Evolutionary conservation across 139 green algal species (phyloP).

Genomic region (Chlorokybus atmophyticus): DNA sequence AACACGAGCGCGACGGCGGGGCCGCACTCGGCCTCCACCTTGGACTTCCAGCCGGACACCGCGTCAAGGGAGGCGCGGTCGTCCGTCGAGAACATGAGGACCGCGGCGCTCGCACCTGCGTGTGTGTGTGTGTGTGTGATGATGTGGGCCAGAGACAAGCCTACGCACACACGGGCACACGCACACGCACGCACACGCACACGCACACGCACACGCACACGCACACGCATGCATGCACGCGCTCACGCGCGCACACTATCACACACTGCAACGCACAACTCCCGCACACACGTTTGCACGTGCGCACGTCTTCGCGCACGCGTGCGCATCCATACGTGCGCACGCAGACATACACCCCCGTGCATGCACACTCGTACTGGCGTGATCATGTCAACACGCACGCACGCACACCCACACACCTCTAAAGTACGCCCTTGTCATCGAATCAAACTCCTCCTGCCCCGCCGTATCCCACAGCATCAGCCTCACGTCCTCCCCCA

Average conservation of each 20-base stretch:
- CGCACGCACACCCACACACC: conserved; percentile 6
- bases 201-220: background rate
- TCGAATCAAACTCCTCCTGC: conserved; percentile 64
- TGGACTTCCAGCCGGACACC: conserved; percentile 43
- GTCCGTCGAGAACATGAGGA: conserved; percentile 58
- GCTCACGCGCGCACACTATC: background rate
- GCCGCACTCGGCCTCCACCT: conserved; percentile 44
- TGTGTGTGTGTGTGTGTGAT: background rate
- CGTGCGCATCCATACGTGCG: no score
- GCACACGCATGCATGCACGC: background rate
- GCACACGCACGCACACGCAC: background rate
- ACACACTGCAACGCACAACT: background rate
- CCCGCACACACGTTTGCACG: background rate
- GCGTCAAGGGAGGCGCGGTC: conserved; percentile 54
- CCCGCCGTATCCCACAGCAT: conserved; percentile 70
- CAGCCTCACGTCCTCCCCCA: conserved; percentile 53
- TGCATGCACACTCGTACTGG: no score
- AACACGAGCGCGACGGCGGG: conserved; percentile 44
- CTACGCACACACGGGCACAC: background rate
- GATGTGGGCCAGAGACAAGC: background rate
- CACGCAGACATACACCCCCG: no score
- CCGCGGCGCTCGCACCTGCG: conserved; percentile 36
- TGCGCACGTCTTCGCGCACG: background rate
- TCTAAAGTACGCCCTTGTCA: conserved; percentile 57
- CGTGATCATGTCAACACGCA: background rate